Base-by-base conservation (phyloP, 2,329 filamentous ascomycete species). In the Hymenoscyphus infarciens region DNA sequence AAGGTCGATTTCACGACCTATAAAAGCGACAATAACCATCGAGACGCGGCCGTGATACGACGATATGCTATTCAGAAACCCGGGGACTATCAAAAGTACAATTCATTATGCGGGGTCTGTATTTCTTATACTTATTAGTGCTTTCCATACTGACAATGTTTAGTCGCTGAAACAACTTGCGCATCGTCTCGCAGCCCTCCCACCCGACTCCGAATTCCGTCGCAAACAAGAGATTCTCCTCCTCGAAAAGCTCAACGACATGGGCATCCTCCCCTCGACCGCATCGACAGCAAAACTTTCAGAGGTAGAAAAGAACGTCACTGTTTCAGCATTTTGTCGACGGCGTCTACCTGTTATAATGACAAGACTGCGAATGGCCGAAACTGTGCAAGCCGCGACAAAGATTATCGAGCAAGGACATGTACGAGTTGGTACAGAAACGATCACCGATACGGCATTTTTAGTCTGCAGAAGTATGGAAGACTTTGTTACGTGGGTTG, bases 1-100 rank as follows among this genome's bases (percentile, higher is more conserved):
- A 94, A 94, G 75, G 92, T 95, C 77, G 93, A 99, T 80, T 96
- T 99, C 79, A 88, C 93, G 75, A 95, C 89, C 74, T 97, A 94
- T 83, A 95, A 95, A 78, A 87, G 87, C 73, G 93, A 98, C 79
- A 85, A 89, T 73, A 83, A 86, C 71, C 95, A 99, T 80, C 89
- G 94, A 75, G 91, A 94, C 78, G 86, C 91, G 61, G 79, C 82
- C 55, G 86, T 98, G 64, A 84, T 90, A 65, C 86, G 92, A 62
- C 88, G 93, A 66, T 99, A 99, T 78, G 90, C 90, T 78, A 92
- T 98, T 73, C 90, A 94, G 74, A 92, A 96, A 75, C 88, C 91
- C 8, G 85, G 91, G 73, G 93, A 96, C 77, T 97, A 97, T 79
- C 85, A 81, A 65, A 84, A 83, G 72, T 86, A 86, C 76, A 85